Conservation (phyloP, 139 green algal genomes). For the Edaphochlamys debaryana region DNA sequence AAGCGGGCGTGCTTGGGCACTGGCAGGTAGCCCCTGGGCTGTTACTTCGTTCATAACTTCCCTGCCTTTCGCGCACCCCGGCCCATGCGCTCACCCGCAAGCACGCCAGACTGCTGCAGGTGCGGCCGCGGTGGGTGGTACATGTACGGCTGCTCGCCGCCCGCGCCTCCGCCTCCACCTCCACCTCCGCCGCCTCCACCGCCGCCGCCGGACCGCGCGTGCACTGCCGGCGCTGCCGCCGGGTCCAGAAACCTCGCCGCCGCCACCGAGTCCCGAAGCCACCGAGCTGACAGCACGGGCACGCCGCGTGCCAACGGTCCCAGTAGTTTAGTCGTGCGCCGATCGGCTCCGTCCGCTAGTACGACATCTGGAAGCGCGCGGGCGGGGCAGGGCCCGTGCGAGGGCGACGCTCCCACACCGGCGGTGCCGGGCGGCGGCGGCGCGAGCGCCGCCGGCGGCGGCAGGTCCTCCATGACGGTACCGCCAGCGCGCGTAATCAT, state of each 20-base stretch:
- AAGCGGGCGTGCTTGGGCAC: too few relatives aligned
- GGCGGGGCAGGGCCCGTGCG: neutral
- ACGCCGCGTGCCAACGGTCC: slow-evolving; percentile 28
- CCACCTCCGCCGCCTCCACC: neutral
- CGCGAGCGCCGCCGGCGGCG: neutral
- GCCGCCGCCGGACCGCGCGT: neutral
- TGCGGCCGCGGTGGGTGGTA: slow-evolving; percentile 26
- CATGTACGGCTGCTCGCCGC: neutral
- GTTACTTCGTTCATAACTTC: too few relatives aligned
- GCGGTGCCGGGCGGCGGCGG: neutral
- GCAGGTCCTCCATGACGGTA: slow-evolving; percentile 28
- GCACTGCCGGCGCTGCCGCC: neutral
- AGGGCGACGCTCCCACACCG: neutral
- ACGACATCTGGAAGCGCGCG: slow-evolving; percentile 24
- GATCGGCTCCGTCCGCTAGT: slow-evolving; percentile 8
- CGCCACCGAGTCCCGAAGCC: slow-evolving; percentile 31
- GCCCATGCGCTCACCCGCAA: slow-evolving; percentile 5
- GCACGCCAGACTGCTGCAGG: slow-evolving; percentile 19
- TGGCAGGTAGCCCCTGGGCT: too few relatives aligned
- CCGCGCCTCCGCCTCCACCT: neutral
- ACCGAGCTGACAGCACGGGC: slow-evolving; percentile 27
- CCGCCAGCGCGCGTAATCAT: slow-evolving; percentile 31
- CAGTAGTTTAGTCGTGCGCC: slow-evolving; percentile 31
- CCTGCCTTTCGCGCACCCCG: too few relatives aligned
- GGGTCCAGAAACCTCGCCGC: slow-evolving; percentile 26